Conservation (phyloP, 306 rosid species). For the Vicia sativa region DNA sequence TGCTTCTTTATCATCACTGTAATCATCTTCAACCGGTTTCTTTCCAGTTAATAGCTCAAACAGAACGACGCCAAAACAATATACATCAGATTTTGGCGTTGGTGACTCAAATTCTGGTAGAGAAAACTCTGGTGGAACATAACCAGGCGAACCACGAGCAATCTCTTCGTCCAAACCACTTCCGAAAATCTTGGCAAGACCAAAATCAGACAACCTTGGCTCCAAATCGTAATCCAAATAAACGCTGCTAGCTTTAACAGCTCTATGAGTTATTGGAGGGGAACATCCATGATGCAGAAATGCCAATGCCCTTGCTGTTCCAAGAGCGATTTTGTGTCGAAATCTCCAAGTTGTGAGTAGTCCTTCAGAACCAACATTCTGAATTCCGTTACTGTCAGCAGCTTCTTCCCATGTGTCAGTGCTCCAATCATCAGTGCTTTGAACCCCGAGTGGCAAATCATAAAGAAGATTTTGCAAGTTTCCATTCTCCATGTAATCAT, state of each 20-base stretch:
- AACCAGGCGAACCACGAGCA: slow-evolving; percentile 73
- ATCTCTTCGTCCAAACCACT: slow-evolving; percentile 83
- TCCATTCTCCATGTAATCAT: slow-evolving; percentile 99
- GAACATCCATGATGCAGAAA: slow-evolving; percentile 99
- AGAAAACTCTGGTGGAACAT: slow-evolving; percentile 83
- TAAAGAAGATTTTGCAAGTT: slow-evolving; percentile 91
- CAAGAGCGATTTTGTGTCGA: slow-evolving; percentile 92
- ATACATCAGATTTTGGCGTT: slow-evolving; percentile 90
- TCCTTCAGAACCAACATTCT: slow-evolving; percentile 81
- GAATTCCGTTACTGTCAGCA: slow-evolving; percentile 61
- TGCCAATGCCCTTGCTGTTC: slow-evolving; percentile 90
- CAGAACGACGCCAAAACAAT: slow-evolving; percentile 88
- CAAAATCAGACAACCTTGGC: slow-evolving; percentile 94
- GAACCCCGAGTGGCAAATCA: slow-evolving; percentile 92
- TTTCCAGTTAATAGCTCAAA: slow-evolving; percentile 88
- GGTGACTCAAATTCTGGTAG: slow-evolving; percentile 63
- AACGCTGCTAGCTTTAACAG: slow-evolving; percentile 89
- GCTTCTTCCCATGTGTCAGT: slow-evolving; percentile 93
- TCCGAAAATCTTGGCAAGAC: slow-evolving; percentile 87
- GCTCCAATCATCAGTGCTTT: slow-evolving; percentile 92
- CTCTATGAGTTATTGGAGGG: slow-evolving; percentile 93
- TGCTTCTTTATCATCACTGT: slow-evolving; percentile 74
- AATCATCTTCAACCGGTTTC: slow-evolving; percentile 84
- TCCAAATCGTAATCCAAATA: slow-evolving; percentile 87
- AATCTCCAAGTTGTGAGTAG: slow-evolving; percentile 81